These are phyloP conservation scores for Lepiota venenata DNA, from an alignment of 768 basidiomycete genomes.

Conservation along the genomic window DNA sequence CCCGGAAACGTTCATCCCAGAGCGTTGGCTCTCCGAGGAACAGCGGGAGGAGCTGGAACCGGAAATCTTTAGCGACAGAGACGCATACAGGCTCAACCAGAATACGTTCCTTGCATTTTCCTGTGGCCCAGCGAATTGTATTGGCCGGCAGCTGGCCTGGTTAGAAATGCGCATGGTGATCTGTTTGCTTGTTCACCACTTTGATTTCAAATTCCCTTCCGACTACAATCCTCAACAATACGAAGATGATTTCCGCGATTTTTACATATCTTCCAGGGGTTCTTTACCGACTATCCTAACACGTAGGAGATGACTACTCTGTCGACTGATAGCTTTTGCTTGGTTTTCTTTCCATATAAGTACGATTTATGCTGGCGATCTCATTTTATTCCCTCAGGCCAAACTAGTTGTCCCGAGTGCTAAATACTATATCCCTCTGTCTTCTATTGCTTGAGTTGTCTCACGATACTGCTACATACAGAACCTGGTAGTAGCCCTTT, in stretches of 20 bases:
- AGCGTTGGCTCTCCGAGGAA: conserved; percentile 30
- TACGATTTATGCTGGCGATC: neutral
- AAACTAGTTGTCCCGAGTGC: no score
- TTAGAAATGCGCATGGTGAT: conserved; percentile 35
- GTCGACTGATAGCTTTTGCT: neutral
- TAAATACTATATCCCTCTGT: no score
- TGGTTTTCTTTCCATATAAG: neutral
- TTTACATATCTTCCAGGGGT: conserved; percentile 30
- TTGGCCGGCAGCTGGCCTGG: conserved; percentile 35
- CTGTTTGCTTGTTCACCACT: conserved; percentile 31
- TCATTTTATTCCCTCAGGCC: no score
- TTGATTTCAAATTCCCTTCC: conserved; percentile 32
- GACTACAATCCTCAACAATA: conserved; percentile 28
- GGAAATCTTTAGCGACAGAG: conserved; percentile 25
- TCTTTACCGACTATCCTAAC: conserved; percentile 28
- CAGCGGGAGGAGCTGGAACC: conserved; percentile 26
- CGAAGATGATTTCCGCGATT: conserved; percentile 31
- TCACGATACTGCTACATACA: no score
- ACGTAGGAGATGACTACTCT: conserved; percentile 20
- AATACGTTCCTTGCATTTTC: conserved; percentile 30
- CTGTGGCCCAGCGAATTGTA: conserved; percentile 48
- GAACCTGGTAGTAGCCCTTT: no score
- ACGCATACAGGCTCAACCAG: conserved; percentile 21
- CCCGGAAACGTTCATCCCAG: conserved; percentile 35
- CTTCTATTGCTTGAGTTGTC: no score